phyloP scores from a whole-genome alignment of 495 filamentous ascomycete species.

The Lasiosphaeris hirsuta region DNA sequence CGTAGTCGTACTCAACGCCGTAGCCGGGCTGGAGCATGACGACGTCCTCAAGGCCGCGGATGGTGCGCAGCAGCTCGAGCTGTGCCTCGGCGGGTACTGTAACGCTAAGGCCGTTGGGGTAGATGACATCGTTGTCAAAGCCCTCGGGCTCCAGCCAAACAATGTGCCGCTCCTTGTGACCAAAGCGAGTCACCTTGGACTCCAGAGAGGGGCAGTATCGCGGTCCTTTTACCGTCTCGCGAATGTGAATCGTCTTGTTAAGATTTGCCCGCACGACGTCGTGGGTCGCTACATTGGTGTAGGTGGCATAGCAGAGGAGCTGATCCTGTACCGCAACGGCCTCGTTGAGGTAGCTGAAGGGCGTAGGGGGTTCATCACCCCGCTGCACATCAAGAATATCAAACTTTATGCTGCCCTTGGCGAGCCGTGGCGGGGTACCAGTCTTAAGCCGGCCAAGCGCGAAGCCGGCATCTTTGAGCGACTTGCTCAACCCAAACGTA shows the following conservation, averaged over 20 bases:
- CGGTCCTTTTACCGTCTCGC: slow-evolving; percentile 91
- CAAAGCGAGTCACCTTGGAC: slow-evolving; percentile 89
- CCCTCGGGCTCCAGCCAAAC: slow-evolving; percentile 98
- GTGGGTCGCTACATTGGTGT: slow-evolving; percentile 80
- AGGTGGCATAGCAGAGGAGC: slow-evolving; percentile 75
- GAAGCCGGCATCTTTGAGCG: slow-evolving; percentile 85
- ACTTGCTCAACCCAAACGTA: slow-evolving; percentile 90
- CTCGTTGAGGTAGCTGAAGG: slow-evolving; percentile 88
- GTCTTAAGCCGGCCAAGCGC: slow-evolving; percentile 90
- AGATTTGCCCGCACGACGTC: slow-evolving; percentile 82
- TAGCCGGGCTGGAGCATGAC: slow-evolving; percentile 95
- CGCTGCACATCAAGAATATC: slow-evolving; percentile 62
- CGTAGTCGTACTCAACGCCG: slow-evolving; percentile 98
- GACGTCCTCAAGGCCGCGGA: slow-evolving; percentile 82
- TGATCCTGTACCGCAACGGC: slow-evolving; percentile 74
- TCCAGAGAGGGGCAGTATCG: slow-evolving; percentile 95
- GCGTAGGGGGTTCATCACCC: slow-evolving; percentile 82
- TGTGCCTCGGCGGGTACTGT: slow-evolving; percentile 87
- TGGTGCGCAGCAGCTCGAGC: slow-evolving; percentile 75
- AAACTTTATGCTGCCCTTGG: slow-evolving; percentile 80
- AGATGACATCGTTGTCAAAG: slow-evolving; percentile 85
- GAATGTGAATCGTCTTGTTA: slow-evolving; percentile 90
- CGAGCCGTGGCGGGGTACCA: slow-evolving; percentile 86
- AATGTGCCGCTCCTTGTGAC: slow-evolving; percentile 71
- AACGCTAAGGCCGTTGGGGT: slow-evolving; percentile 97